Evolutionary conservation across 1,284 basidiomycete genomes (phyloP), one percentile per base, ranked within the genome.

Genomic region (Retiboletus fuscus): DNA sequence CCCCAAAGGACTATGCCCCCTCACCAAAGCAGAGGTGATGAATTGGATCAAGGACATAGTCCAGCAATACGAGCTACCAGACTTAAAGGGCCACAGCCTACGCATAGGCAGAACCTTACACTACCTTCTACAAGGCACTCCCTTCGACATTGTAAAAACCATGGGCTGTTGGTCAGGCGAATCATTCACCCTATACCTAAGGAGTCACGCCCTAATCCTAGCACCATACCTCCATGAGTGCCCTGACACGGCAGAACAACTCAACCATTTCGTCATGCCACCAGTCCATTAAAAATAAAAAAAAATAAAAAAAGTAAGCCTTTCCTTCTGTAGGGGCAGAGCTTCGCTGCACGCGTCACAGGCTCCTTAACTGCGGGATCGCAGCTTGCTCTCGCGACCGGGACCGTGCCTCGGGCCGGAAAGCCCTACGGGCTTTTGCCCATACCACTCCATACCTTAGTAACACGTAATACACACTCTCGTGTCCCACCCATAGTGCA

Each of bases 71-170:
- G 15, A 5, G 2, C 41, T 57, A 0, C 57, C 62, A 0, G 20
- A 64, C 13, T 30, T 69, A 8, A 68, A 68, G 5, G 69, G 69
- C 0, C 70, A 74, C 7, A 72, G 73, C 22, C 60, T 75, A 0
- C 13, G 28, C 16, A 74, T 75, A 0, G 61, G 74, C 0, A 63
- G 64, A 0, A 72, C 66, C 0, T 61, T 75, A 0, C 65, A 74
- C 24, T 68, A 75, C 26, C 61, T 75, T 0, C 58, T 74, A 1
- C 3, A 16, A 10, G 65, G 60, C 0, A 53, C 15, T 0, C 67
- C 70, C 2, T 75, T 75, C 3, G 18, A 75, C 0, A 22, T 70
- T 0, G 49, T 74, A 2, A 74, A 74, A 34, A 58, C n/a, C 1
- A 69, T 74, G 57, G 34, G 34, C 5, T 34, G 34, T 34, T 34